phyloP scores from a whole-genome alignment of 225 moss, liverwort and hornwort genomes.

The Straminergon stramineum region DNA sequence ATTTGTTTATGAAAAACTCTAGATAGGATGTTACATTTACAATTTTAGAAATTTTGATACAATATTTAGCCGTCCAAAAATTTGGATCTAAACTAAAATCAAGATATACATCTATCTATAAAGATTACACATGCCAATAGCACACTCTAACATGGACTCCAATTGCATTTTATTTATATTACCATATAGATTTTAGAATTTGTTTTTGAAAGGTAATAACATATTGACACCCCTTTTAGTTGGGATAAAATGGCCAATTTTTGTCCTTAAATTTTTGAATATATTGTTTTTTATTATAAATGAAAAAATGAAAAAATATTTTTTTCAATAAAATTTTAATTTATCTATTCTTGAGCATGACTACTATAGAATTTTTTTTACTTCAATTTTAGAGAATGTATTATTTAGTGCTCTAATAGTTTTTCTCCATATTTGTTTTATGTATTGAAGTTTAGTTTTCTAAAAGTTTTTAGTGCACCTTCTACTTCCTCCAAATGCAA shows the following conservation, averaged over 20 bases:
- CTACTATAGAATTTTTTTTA: neutral
- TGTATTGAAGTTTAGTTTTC: neutral
- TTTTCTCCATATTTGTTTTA: neutral
- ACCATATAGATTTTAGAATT: neutral
- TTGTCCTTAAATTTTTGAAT: neutral
- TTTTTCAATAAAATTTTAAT: neutral
- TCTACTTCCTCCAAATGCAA: no score
- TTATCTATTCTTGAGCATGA: neutral
- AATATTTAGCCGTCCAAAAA: neutral
- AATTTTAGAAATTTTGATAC: neutral
- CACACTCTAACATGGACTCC: neutral
- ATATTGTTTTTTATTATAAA: neutral
- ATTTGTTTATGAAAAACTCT: neutral
- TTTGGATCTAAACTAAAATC: neutral
- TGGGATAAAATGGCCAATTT: neutral
- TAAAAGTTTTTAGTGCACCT: neutral
- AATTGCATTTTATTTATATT: neutral
- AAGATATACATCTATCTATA: neutral
- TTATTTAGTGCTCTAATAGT: neutral
- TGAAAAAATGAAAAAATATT: neutral
- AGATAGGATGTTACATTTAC: accelerated
- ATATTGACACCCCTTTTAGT: neutral
- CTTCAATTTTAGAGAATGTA: neutral
- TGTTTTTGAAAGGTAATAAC: neutral
- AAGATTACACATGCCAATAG: neutral